phyloP scores from a whole-genome alignment of 2,329 filamentous ascomycete genomes.

The Neofusicoccum parvum region DNA sequence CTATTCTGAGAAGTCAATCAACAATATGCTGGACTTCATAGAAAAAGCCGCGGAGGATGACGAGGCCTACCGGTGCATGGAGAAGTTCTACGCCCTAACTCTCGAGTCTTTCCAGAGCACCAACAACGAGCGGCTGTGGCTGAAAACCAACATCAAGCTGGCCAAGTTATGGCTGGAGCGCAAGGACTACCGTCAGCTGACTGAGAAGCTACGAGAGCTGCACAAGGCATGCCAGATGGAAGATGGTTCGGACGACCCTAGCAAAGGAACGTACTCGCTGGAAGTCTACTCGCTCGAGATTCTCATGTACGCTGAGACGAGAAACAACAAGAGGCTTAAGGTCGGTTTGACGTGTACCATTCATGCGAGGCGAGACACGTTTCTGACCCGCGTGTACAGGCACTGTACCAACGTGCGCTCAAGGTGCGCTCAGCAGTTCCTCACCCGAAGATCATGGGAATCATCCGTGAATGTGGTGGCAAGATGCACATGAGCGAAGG shows the following conservation, averaged over 20 bases:
- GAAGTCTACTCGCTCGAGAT: conserved; percentile 98
- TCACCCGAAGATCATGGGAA: conserved; percentile 98
- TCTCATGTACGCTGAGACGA: conserved; percentile 96
- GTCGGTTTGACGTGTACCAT: conserved; percentile 35
- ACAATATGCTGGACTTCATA: conserved; percentile 98
- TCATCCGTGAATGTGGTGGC: conserved; percentile 96
- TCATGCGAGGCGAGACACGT: neutral
- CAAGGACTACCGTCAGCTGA: conserved; percentile 80
- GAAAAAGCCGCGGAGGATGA: conserved; percentile 81
- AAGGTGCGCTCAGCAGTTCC: conserved; percentile 95
- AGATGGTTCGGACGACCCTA: conserved; percentile 87
- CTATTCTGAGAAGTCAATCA: conserved; percentile 99
- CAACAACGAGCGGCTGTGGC: conserved; percentile 95
- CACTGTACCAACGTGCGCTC: conserved; percentile 86
- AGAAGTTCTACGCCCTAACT: conserved; percentile 92
- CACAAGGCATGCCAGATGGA: conserved; percentile 85
- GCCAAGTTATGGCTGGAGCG: conserved; percentile 88
- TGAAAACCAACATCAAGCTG: conserved; percentile 98
- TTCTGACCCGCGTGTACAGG: conserved; percentile 39
- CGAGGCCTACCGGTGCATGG: conserved; percentile 78
- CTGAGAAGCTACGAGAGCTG: conserved; percentile 82
- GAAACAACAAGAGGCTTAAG: conserved; percentile 97
- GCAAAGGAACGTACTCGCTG: conserved; percentile 92
- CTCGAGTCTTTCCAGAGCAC: conserved; percentile 94
- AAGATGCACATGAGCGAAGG: conserved; percentile 99